Evolutionary conservation across 2,329 filamentous ascomycete genomes (phyloP), one percentile per base, ranked within the genome.

Genomic region (Penicillium sp.): DNA sequence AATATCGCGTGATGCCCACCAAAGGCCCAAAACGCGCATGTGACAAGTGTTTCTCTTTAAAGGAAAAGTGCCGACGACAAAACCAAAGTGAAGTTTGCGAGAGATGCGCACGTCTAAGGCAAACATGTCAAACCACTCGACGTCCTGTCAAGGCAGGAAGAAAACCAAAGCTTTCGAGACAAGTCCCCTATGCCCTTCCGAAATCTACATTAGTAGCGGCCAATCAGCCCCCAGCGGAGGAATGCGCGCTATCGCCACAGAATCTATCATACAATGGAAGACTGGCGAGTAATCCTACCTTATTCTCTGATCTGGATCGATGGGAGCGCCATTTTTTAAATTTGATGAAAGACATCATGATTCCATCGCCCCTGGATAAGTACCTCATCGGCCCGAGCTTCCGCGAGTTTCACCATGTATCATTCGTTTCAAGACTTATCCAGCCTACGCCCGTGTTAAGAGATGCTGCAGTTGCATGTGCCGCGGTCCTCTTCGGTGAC

Each of bases 321-420:
- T 59, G 53, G 56, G 58, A 60, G 26, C 33, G 42, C 24, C 45
- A 59, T 21, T 59, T 60, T 21, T n/a, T 60, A 8, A 57, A 58
- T 28, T 42, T 58, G 0, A 59, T 60, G 58, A 60, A 53, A 50
- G 51, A 57, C 15, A 47, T 51, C 6, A 18, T 41, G 23, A 45
- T 29, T 3, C 45, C 58, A 8, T 59, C 51, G 9, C 58, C 58
- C 7, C 47, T 60, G 5, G 56, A 58, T 29, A 60, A 59, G 31
- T 60, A 46, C 31, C 42, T 60, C 6, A 45, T 59, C 3, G 56
- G 56, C 1, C 47, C 56, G 3, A 58, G 42, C 18, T 59, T 60
- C 29, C 43, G 49, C 42, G 48, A 54, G 18, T 43, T 45, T 0
- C 56, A 60, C 39, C 58, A 59, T 34, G 36, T 41, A 10, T 51